These are phyloP conservation scores for Chondrus crispus DNA, from an alignment of 23 red algal species.

Conservation along the genomic window DNA sequence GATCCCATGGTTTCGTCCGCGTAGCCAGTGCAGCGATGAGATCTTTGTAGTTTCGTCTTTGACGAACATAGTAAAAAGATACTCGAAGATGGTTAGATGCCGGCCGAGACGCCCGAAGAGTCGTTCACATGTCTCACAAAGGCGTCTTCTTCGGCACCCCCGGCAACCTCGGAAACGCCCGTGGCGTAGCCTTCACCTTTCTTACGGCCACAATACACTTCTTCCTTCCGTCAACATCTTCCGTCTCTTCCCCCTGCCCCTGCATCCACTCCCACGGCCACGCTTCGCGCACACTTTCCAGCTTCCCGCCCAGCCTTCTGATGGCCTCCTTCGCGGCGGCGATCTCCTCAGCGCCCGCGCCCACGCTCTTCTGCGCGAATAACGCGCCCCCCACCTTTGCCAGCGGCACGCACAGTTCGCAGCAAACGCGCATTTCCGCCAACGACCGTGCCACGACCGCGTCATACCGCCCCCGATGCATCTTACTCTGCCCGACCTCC, in stretches of 20 bases:
- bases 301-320: not conserved
- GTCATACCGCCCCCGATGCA: slow-evolving; percentile 57
- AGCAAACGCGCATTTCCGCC: slow-evolving; percentile 63
- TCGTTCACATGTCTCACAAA: not conserved
- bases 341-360: slow-evolving; percentile 20
- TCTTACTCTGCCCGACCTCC: not conserved
- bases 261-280: not conserved
- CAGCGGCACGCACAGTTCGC: slow-evolving; percentile 74
- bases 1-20: too few relatives aligned
- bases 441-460: slow-evolving; percentile 70
- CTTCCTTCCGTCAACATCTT: not conserved
- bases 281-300: not conserved
- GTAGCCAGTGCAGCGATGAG: too few relatives aligned
- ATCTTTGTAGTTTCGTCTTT: too few relatives aligned
- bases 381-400: slow-evolving; percentile 70
- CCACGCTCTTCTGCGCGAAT: slow-evolving; percentile 78
- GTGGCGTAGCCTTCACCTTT: slow-evolving; percentile 41
- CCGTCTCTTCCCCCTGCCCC: not conserved
- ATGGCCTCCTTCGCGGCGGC: slow-evolving; percentile 11
- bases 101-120: too few relatives aligned
- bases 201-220: slow-evolving; percentile 25
- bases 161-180: slow-evolving; percentile 19
- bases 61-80: too few relatives aligned
- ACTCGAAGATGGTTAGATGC: too few relatives aligned
- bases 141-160: slow-evolving; percentile 39